phyloP scores from a whole-genome alignment of 2,329 filamentous ascomycete species.

The Aureobasidium namibiae region DNA sequence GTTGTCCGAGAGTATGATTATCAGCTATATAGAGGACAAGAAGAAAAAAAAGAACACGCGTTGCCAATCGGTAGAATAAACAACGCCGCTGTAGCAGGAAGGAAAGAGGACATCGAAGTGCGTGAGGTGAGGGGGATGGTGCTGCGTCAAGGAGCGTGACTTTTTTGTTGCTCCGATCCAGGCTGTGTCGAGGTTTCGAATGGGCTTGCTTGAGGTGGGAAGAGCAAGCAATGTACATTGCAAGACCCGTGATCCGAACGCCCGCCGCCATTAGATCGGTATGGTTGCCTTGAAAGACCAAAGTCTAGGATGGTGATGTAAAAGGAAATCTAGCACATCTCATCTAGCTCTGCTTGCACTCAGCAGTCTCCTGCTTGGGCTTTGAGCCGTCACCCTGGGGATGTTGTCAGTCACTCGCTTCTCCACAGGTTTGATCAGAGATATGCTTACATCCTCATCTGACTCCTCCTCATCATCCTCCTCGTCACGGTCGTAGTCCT shows the following conservation, averaged over 20 bases:
- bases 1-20: slow-evolving; percentile 10
- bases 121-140: slow-evolving; percentile 1
- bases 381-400: slow-evolving; percentile 75
- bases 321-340: not conserved
- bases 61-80: not conserved
- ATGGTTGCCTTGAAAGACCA: not conserved
- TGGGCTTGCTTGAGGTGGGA: not conserved
- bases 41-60: not conserved
- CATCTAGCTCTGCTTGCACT: slow-evolving; percentile 84
- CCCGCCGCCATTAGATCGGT: not conserved
- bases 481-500: slow-evolving; percentile 70
- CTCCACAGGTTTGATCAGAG: not conserved
- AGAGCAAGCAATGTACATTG: slow-evolving; percentile 12
- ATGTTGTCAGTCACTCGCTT: not conserved
- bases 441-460: slow-evolving; percentile 40
- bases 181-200: not conserved
- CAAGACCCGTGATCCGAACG: slow-evolving; percentile 7
- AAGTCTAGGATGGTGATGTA: slow-evolving; percentile 9
- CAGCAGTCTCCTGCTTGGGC: slow-evolving; percentile 87
- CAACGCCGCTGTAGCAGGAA: not conserved
- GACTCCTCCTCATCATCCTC: slow-evolving; percentile 59
- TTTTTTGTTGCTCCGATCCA: slow-evolving; percentile 8
- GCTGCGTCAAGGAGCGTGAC: slow-evolving; percentile 16
- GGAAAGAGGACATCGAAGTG: slow-evolving; percentile 3
- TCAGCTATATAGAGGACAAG: slow-evolving; percentile 6